A percentile compares a stretch with the other conserved stretches of the same genome.
phyloP scores from a whole-genome alignment of 768 basidiomycete species.

The Daedaleopsis sinensis region DNA sequence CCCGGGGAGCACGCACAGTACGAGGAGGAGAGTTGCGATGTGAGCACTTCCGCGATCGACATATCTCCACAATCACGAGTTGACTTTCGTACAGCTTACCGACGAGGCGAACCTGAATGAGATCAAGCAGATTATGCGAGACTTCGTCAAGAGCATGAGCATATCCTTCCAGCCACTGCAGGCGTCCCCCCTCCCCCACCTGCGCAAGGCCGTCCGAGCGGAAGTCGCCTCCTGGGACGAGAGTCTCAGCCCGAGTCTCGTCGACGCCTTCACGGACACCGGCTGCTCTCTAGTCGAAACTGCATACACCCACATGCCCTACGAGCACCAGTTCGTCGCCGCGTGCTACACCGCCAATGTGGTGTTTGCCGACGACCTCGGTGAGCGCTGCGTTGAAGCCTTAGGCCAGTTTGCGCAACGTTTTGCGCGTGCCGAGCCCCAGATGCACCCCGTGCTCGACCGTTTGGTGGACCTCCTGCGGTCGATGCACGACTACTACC shows the following conservation, averaged over 20 bases:
- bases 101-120: not conserved
- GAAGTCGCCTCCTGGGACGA: slow-evolving; percentile 7
- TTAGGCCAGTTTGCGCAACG: slow-evolving; percentile 39
- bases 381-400: slow-evolving; percentile 22
- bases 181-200: not conserved
- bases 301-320: slow-evolving; percentile 18
- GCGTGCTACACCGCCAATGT: slow-evolving; percentile 43
- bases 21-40: too few relatives aligned
- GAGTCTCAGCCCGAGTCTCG: not conserved
- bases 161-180: not conserved
- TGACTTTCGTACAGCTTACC: not conserved
- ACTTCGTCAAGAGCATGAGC: not conserved
- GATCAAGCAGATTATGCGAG: not conserved
- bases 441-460: slow-evolving; percentile 32
- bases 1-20: too few relatives aligned
- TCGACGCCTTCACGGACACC: not conserved
- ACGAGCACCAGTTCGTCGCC: slow-evolving; percentile 37
- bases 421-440: slow-evolving; percentile 32
- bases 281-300: slow-evolving; percentile 9
- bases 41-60: too few relatives aligned
- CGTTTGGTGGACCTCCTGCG: too few relatives aligned
- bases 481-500: too few relatives aligned
- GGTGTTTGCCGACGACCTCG: slow-evolving; percentile 42
- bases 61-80: too few relatives aligned
- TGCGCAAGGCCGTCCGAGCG: not conserved